A percentile compares a stretch with the other conserved stretches of the same genome.
Conservation (phyloP, 352 stramenopile genomes). For the Phytophthora fragariae region DNA sequence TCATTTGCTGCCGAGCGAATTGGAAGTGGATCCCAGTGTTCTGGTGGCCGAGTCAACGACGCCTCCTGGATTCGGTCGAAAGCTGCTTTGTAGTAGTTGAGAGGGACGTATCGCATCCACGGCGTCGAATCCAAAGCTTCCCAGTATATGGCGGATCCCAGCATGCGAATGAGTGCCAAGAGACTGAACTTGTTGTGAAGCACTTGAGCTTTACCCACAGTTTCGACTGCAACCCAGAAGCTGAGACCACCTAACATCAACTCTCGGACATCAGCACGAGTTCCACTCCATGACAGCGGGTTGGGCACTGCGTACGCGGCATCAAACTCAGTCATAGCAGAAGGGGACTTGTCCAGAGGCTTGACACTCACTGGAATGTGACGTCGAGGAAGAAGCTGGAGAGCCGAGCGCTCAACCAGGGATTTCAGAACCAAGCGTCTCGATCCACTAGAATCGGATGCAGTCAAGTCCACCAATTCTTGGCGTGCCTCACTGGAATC, state of each 20-base stretch:
- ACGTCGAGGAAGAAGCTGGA: too few species aligned
- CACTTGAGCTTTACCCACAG: background rate
- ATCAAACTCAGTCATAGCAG: too few species aligned
- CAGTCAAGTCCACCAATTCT: too few species aligned
- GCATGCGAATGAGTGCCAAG: background rate
- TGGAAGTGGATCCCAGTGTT: too few species aligned
- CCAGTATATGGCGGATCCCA: constrained; percentile 3
- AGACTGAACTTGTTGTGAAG: background rate
- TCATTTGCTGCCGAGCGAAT: too few species aligned
- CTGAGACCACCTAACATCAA: background rate
- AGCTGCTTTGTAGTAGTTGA: background rate
- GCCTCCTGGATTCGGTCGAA: background rate
- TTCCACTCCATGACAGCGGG: background rate
- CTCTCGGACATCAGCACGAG: background rate
- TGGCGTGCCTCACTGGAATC: too few species aligned
- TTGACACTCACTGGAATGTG: too few species aligned
- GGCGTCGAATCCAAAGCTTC: background rate
- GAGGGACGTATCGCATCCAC: background rate
- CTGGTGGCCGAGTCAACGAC: too few species aligned
- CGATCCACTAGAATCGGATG: too few species aligned
- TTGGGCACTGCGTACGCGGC: background rate
- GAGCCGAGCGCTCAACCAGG: too few species aligned
- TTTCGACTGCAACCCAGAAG: constrained; percentile 5
- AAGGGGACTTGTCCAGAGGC: too few species aligned
- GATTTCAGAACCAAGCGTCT: too few species aligned